Evolutionary conservation across 495 filamentous ascomycete genomes (phyloP), one percentile per base, ranked within the genome.

Genomic region (Penicillium steckii): DNA sequence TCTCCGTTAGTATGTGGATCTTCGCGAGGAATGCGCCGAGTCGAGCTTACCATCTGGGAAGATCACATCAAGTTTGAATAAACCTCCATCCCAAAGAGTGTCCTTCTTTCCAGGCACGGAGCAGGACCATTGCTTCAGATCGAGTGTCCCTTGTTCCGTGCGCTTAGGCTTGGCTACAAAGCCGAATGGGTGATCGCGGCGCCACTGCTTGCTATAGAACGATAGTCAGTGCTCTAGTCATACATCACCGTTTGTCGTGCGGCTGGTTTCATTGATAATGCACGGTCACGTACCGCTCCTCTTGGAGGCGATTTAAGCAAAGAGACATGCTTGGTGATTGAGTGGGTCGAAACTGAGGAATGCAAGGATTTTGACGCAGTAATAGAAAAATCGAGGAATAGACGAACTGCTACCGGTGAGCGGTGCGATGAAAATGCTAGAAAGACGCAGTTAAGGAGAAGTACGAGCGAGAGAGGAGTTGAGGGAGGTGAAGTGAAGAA

Each of bases 61-160:
- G 12, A 80, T 85, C 51, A 99, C 84, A 40, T 88, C 87, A 49
- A 99, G 74, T 71, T 97, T 97, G 76, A 97, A 96, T 3, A 97
- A 74, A 0, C 95, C 93, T 25, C 93, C 93, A 62, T 95, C 94
- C 94, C 94, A 99, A 18, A 97, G 79, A 0, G 95, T 97, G 74
- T 91, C 90, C 48, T 94, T 85, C 66, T 95, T 97, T 58, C 95
- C 94, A 3, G 94, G 94, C 23, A 99, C 87, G 22, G 91, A 92
- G 60, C 94, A 99, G 53, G 95, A 90, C 94, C 94, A 99, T 37
- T 82, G 78, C 81, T 97, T 97, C 41, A 99, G 70, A 62, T 99
- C 95, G 23, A 97, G 77, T 1, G 89, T 84, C 17, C 91, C 92
- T 50, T 90, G 80, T 6, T 83, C 60, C 46, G 85, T 93, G 58